A percentile compares a stretch with the other conserved stretches of the same genome.
Evolutionary conservation across 192 early-diverging fungal species (phyloP).

Genomic region (Linnemannia hyalina): DNA sequence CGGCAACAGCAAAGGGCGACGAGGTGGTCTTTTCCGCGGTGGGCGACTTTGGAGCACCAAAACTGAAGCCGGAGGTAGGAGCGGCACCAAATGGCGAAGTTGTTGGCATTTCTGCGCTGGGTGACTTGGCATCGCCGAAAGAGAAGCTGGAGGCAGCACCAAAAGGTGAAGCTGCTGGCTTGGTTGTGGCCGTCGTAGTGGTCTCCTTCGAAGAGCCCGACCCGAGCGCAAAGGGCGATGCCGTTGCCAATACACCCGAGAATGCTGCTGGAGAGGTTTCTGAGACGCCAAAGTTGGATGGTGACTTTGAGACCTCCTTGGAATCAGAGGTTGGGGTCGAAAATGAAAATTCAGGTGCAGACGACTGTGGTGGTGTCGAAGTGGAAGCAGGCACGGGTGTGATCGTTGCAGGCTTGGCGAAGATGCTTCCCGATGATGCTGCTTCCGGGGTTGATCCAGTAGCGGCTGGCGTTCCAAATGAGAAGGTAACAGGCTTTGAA

Average conservation of each 20-base stretch:
- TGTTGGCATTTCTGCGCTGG: background rate
- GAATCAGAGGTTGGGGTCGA: background rate
- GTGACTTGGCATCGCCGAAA: background rate
- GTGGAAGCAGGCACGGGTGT: background rate
- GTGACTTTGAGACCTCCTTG: background rate
- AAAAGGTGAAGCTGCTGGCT: background rate
- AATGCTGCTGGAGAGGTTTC: background rate
- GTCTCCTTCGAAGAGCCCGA: background rate
- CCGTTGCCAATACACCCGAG: background rate
- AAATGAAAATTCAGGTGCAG: background rate
- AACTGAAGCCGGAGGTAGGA: background rate
- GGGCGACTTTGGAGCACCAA: background rate
- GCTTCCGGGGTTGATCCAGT: background rate
- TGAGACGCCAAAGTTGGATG: background rate
- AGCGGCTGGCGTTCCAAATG: background rate
- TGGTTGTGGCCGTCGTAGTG: background rate
- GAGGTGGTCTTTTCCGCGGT: background rate
- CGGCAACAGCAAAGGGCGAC: background rate
- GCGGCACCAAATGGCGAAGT: background rate
- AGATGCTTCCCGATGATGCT: background rate
- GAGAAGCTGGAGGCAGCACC: background rate
- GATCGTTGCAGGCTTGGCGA: background rate
- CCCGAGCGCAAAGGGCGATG: background rate
- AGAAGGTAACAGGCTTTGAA: background rate
- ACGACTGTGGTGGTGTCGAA: background rate